Percentiles rank a stretch among this genome's conserved stretches.
phyloP scores from a whole-genome alignment of 2,329 filamentous ascomycete species.

The Thielaviopsis ethacetica region DNA sequence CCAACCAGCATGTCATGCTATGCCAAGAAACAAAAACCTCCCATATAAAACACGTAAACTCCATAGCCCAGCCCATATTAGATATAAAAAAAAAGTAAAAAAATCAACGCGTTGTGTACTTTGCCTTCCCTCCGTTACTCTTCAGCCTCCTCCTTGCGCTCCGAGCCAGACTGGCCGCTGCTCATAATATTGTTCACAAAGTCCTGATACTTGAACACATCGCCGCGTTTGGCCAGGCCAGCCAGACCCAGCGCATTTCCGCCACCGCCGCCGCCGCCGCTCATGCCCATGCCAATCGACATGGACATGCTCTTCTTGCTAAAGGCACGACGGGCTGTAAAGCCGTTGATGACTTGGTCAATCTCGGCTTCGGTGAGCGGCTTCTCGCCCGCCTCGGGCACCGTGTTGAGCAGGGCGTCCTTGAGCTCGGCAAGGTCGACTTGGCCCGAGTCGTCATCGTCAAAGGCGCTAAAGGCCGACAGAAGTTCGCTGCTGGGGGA shows the following conservation, averaged over 20 bases:
- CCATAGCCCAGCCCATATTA: not conserved
- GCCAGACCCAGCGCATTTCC: constrained; percentile 5
- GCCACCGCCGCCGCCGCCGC: constrained; percentile 18
- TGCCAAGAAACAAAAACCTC: not conserved
- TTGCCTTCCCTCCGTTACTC: not conserved
- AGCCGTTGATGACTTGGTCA: constrained; percentile 74
- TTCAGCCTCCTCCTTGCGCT: constrained; percentile 8
- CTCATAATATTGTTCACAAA: constrained; percentile 62
- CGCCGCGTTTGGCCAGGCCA: constrained; percentile 47
- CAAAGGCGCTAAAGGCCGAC: constrained; percentile 86
- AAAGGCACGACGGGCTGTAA: constrained; percentile 71
- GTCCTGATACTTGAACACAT: constrained; percentile 87
- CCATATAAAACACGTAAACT: not conserved
- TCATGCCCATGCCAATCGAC: constrained; percentile 17
- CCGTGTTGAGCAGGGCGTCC: constrained; percentile 68
- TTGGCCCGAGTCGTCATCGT: constrained; percentile 88
- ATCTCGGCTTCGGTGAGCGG: constrained; percentile 57
- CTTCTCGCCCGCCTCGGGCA: constrained; percentile 54
- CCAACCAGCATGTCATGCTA: too few relatives aligned
- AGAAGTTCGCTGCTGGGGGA: constrained; percentile 66
- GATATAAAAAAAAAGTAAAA: not conserved
- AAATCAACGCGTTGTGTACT: not conserved
- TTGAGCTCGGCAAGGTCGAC: constrained; percentile 70
- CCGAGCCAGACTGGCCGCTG: constrained; percentile 2
- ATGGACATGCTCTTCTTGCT: constrained; percentile 32